Evolutionary conservation across 176 grass and related monocot species (phyloP), one percentile per base, ranked within the genome.

Genomic region (Lolium rigidum): DNA sequence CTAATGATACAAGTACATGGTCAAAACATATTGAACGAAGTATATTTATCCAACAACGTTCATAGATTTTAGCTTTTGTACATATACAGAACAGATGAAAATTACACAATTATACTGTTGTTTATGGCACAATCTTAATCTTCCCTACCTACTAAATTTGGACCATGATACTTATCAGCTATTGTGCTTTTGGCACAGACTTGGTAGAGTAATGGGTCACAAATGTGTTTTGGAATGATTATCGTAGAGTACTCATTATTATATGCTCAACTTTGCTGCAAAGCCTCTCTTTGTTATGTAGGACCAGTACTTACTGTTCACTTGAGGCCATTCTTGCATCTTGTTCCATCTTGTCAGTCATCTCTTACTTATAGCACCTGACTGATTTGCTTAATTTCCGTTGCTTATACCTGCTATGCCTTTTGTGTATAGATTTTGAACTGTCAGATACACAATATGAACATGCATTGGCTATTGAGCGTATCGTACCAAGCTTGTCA

Each of bases 381-480:
- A 80, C 63, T 52, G 41, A 22, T 77, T 75, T 83, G 0, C 6
- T 83, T n/a, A 13, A 26, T 76, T 84, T 16, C 21, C 16, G 44
- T 77, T 50, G 54, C 77, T 81, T 88, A 85, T 54, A 81, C 75
- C 16, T 83, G 18, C 25, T 80, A 87, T 79, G 9, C 35, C 68
- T 58, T 69, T 74, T 78, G 26, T 56, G 10, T 87, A 26, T 65
- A 93, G 88, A 93, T 89, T 95, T 95, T 91, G 88, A 91, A 85
- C 82, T 95, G 78, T 91, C 90, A 10, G 93, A 91, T 66, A 56
- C 84, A 49, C 93, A 95, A 78, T 90, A 89, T 80, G 79, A 73
- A 78, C 93, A 95, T 91, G 90, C 86, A 31, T 74, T 91, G 68
- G 84, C 73, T 76, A 85, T 93, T 76, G 90, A 95, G 65, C 81